Conservation (phyloP, 768 basidiomycete species). For the Leccinum subgranulosum region DNA sequence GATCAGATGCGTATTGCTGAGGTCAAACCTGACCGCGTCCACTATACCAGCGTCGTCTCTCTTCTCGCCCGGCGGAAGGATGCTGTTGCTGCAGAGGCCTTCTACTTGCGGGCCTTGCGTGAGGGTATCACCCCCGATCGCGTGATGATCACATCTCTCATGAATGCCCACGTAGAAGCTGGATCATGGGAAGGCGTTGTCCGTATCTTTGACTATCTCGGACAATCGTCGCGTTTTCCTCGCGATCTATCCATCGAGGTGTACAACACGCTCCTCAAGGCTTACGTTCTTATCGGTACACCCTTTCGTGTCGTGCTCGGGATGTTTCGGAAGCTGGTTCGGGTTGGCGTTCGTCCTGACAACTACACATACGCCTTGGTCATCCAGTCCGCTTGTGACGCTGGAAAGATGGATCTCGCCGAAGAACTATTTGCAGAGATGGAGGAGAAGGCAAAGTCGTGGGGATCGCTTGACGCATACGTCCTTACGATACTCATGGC, state of each 20-base stretch:
- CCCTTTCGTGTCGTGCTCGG: slow-evolving; percentile 63
- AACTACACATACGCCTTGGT: slow-evolving; percentile 65
- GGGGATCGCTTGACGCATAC: slow-evolving; percentile 49
- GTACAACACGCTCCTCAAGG: slow-evolving; percentile 79
- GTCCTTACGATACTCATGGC: slow-evolving; percentile 74
- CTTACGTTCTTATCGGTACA: slow-evolving; percentile 76
- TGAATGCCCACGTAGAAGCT: slow-evolving; percentile 81
- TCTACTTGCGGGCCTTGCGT: slow-evolving; percentile 61
- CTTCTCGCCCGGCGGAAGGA: slow-evolving; percentile 63
- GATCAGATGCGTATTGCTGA: slow-evolving; percentile 58
- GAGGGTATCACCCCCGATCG: slow-evolving; percentile 64
- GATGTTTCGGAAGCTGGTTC: slow-evolving; percentile 56
- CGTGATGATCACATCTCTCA: slow-evolving; percentile 63
- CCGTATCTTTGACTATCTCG: slow-evolving; percentile 62
- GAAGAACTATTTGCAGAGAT: slow-evolving; percentile 66
- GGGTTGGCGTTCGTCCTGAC: slow-evolving; percentile 54
- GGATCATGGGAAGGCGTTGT: slow-evolving; percentile 79
- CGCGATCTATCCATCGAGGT: slow-evolving; percentile 53
- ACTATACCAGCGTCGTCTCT: slow-evolving; percentile 69
- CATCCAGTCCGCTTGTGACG: slow-evolving; percentile 79
- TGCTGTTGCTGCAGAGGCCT: slow-evolving; percentile 57
- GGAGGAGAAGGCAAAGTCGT: slow-evolving; percentile 40
- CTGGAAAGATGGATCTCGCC: slow-evolving; percentile 61
- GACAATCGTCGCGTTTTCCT: slow-evolving; percentile 32
- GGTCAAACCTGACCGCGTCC: slow-evolving; percentile 43